Conservation (phyloP, 768 basidiomycete species). For the Pleurotus citrinopileatus region DNA sequence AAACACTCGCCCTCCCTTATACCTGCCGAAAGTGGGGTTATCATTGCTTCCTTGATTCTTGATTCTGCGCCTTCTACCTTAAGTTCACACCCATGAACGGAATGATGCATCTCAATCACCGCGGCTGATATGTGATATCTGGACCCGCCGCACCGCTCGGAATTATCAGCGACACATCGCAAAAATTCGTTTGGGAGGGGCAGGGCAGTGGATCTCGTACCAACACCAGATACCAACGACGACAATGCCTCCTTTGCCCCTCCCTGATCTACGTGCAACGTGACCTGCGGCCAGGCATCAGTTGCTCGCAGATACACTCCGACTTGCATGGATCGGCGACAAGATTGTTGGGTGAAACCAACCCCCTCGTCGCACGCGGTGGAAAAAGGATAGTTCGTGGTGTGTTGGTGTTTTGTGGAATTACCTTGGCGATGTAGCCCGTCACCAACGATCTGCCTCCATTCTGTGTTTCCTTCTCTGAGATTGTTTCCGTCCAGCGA, state of each 20-base stretch:
- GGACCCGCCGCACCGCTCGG: not conserved
- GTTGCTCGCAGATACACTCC: not conserved
- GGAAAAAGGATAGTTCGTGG: not conserved
- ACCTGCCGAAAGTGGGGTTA: too few species aligned
- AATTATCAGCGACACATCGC: not conserved
- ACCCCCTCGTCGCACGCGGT: not conserved
- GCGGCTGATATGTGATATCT: not conserved
- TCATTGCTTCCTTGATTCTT: too few species aligned
- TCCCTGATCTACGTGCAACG: not conserved
- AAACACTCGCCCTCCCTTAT: too few species aligned
- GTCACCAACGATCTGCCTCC: not conserved
- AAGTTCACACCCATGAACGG: too few species aligned
- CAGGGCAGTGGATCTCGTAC: too few species aligned
- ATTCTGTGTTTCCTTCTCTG: not conserved
- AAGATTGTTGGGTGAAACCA: not conserved
- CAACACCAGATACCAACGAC: too few species aligned
- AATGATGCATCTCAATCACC: too few species aligned
- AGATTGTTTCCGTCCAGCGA: not conserved
- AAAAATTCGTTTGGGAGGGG: too few species aligned
- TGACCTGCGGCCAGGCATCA: not conserved
- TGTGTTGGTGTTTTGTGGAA: not conserved
- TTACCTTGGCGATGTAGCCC: not conserved
- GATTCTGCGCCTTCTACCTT: too few species aligned
- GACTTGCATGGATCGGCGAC: constrained; percentile 7
- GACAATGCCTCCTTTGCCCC: too few species aligned